Percentiles rank a stretch among this genome's conserved stretches.
These are phyloP conservation scores for Magnaporthales sp. DNA, from an alignment of 2,329 filamentous ascomycete genomes.

Conservation along the genomic window DNA sequence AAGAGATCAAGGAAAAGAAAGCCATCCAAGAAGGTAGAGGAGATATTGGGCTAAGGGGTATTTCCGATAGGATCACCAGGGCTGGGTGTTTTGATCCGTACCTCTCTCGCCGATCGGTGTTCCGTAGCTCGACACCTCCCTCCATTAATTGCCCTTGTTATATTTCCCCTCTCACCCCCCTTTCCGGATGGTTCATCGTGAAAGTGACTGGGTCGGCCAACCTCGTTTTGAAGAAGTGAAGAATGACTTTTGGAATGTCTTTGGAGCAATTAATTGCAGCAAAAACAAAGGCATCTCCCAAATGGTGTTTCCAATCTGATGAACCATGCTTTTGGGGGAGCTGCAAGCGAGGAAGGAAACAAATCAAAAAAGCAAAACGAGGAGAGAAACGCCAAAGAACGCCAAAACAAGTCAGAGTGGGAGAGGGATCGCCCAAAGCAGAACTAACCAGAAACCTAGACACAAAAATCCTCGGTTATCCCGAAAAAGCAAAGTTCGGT, in stretches of 20 bases:
- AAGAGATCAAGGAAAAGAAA: constrained; percentile 4
- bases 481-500: not conserved
- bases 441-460: not conserved
- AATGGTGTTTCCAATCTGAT: constrained; percentile 44
- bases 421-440: constrained; percentile 5
- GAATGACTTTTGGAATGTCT: constrained; percentile 16
- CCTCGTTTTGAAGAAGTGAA: constrained; percentile 40
- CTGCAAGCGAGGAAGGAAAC: constrained; percentile 26
- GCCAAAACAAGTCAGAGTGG: constrained; percentile 4
- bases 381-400: not conserved
- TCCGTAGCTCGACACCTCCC: not conserved
- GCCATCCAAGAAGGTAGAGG: constrained; percentile 16
- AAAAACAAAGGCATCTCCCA: constrained; percentile 29
- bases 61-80: constrained; percentile 10
- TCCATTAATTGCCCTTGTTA: not conserved
- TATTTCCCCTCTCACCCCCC: constrained; percentile 26
- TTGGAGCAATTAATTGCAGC: not conserved
- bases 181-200: constrained; percentile 24
- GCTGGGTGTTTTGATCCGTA: constrained; percentile 11
- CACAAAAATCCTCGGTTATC: constrained; percentile 1
- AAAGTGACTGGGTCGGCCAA: constrained; percentile 36
- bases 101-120: not conserved
- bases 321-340: constrained; percentile 24
- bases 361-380: constrained; percentile 8
- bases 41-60: constrained; percentile 17